Evolutionary conservation across 106 monocot species (phyloP).

Genomic region (Triglochin maritima): DNA sequence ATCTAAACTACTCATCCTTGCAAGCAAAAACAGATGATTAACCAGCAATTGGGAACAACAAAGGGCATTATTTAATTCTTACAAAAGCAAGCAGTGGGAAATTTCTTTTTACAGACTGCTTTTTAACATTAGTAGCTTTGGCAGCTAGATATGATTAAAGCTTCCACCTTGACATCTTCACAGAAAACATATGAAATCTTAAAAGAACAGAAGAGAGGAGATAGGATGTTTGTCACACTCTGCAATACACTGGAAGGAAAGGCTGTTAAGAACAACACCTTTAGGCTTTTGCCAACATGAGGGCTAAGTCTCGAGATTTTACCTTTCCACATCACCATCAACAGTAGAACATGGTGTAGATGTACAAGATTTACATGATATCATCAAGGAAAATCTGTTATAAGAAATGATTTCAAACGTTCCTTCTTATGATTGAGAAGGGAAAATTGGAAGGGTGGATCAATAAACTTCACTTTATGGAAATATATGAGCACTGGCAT

Average conservation of each 20-base stretch:
- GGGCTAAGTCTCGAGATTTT: not conserved
- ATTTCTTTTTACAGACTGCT: too few relatives aligned
- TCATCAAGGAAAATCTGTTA: not conserved
- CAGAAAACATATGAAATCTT: not conserved
- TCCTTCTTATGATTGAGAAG: not conserved
- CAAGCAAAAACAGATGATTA: too few relatives aligned
- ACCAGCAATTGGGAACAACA: too few relatives aligned
- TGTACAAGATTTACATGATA: not conserved
- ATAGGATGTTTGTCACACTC: not conserved
- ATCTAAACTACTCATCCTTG: too few relatives aligned
- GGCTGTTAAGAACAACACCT: not conserved
- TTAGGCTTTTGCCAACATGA: not conserved
- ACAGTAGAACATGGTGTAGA: not conserved
- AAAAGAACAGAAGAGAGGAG: not conserved
- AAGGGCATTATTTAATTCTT: too few relatives aligned
- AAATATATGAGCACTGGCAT: too few relatives aligned
- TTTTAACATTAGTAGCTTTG: not conserved
- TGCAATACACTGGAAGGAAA: not conserved
- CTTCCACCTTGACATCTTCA: not conserved
- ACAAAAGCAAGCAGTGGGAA: too few relatives aligned
- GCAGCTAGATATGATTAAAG: constrained; percentile 4
- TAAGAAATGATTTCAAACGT: not conserved
- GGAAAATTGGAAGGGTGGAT: not conserved
- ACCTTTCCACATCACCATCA: not conserved
- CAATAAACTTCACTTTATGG: not conserved